These are phyloP conservation scores for Coprinopsis sp. DNA, from an alignment of 768 basidiomycete genomes.

Conservation along the genomic window DNA sequence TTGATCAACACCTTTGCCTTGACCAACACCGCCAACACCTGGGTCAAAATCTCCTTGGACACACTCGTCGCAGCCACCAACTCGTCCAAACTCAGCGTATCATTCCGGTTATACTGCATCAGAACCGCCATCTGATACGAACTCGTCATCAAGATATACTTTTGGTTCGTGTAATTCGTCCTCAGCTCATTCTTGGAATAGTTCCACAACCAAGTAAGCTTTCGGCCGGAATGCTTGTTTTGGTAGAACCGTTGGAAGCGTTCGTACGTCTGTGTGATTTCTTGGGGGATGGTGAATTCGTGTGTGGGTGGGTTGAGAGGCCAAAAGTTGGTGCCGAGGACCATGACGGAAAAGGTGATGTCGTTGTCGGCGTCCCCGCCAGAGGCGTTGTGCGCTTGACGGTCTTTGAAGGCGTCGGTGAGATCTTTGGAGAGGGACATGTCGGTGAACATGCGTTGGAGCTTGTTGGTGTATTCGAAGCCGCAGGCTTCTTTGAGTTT, in stretches of 20 bases:
- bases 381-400: conserved; percentile 90
- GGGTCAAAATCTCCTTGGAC: conserved; percentile 72
- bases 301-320: conserved; percentile 79
- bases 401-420: conserved; percentile 95
- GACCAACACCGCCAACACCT: conserved; percentile 62
- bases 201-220: conserved; percentile 98
- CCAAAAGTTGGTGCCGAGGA: conserved; percentile 96
- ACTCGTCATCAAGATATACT: conserved; percentile 96
- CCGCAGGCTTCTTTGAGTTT: conserved; percentile 98
- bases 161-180: conserved; percentile 90
- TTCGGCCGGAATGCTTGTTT: conserved; percentile 89
- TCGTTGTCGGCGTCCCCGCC: conserved; percentile 87
- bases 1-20: conserved; percentile 88
- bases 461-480: conserved; percentile 97
- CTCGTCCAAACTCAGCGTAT: conserved; percentile 80
- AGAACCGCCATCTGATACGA: conserved; percentile 97
- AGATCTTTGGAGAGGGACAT: conserved; percentile 96
- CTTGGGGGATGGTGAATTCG: conserved; percentile 85
- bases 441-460: conserved; percentile 98
- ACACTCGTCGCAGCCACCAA: conserved; percentile 75
- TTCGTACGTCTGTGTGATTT: conserved; percentile 84
- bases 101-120: conserved; percentile 89
- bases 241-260: conserved; percentile 93
- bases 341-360: conserved; percentile 89
- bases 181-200: conserved; percentile 96